A percentile compares a stretch with the other conserved stretches of the same genome.
Evolutionary conservation across 306 rosid genomes (phyloP).

Genomic region (Sesbania bispinosa): DNA sequence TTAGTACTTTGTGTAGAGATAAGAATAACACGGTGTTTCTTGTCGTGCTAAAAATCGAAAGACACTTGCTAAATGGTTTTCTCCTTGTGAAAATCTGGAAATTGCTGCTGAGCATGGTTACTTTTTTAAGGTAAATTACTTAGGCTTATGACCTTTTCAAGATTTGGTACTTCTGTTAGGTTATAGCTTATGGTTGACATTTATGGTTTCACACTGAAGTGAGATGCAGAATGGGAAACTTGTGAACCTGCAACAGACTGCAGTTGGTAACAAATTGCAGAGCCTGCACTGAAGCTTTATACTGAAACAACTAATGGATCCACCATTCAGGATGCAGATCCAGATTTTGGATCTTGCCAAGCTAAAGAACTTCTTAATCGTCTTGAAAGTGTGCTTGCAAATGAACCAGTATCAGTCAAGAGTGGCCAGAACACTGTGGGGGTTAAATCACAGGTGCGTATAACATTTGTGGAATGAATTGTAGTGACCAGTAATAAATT

Average conservation of each 20-base stretch:
- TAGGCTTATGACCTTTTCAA: too few species aligned
- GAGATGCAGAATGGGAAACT: too few species aligned
- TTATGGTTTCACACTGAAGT: constrained; percentile 20
- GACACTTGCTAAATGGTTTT: constrained; percentile 60
- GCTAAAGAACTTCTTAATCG: too few species aligned
- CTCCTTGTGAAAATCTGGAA: constrained; percentile 65
- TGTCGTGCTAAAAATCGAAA: constrained; percentile 62
- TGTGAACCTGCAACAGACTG: constrained; percentile 46
- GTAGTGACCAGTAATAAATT: too few species aligned
- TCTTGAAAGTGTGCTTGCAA: constrained; percentile 81
- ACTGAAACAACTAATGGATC: too few species aligned
- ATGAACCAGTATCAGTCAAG: constrained; percentile 83
- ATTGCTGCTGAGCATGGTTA: constrained; percentile 83
- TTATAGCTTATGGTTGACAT: background rate
- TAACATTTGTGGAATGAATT: background rate
- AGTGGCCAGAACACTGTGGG: too few species aligned
- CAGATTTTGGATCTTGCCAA: too few species aligned
- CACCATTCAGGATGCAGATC: too few species aligned
- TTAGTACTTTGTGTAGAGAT: too few species aligned
- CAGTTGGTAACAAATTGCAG: constrained; percentile 74
- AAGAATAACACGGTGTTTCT: constrained; percentile 55
- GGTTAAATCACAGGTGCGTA: constrained; percentile 83
- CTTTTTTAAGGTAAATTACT: too few species aligned
- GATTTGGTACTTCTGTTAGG: background rate
- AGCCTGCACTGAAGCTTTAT: constrained; percentile 73